Base-by-base conservation (phyloP, 2,329 filamentous ascomycete genomes). In the Talaromyces sp. region DNA sequence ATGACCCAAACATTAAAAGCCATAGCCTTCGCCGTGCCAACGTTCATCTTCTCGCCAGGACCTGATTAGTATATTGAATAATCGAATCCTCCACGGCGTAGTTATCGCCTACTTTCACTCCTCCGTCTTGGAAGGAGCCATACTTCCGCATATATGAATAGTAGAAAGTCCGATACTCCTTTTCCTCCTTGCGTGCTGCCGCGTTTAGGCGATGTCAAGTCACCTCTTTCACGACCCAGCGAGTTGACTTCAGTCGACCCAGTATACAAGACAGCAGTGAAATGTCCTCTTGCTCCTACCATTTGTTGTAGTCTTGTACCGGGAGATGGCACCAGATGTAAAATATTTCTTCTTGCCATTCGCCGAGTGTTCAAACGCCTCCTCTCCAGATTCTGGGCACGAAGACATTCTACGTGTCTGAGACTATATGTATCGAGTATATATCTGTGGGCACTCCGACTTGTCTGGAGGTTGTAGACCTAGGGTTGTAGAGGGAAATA, bases 171-270 rank as follows among this genome's bases (percentile, higher is more conserved):
- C 1, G 33, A 52, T 5, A 60, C 0, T 23, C 12, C 21, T 7
- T 40, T 39, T 7, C 4, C 21, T 2, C 31, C 23, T 40, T 52
- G 42, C 18, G 9, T 4, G 2, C 14, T 48, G 12, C 42, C 40
- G 9, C 28, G 14, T 3, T 7, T 37, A 9, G 6, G 40, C 16
- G 16, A 23, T 33, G n/a, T n/a, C n/a, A n/a, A n/a, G 25, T 12
- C 11, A 3, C 44, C 16, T 39, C 11, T 52, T 14, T 50, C 44
- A 60, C 16, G 3, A 31, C 37, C 58, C 58, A 60, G 1, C 58
- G 58, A 33, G 44, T 52, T 14, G 58, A 60, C 35, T 60, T 60
- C 44, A 60, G 58, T 44, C 58, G 52, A 14, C 58, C 58, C n/a
- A 44, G 44, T 23, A 40, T 33, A 11, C 14, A 21, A 1, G 46